Evolutionary conservation across 495 filamentous ascomycete genomes (phyloP).

Genomic region (Penicillium taxi): DNA sequence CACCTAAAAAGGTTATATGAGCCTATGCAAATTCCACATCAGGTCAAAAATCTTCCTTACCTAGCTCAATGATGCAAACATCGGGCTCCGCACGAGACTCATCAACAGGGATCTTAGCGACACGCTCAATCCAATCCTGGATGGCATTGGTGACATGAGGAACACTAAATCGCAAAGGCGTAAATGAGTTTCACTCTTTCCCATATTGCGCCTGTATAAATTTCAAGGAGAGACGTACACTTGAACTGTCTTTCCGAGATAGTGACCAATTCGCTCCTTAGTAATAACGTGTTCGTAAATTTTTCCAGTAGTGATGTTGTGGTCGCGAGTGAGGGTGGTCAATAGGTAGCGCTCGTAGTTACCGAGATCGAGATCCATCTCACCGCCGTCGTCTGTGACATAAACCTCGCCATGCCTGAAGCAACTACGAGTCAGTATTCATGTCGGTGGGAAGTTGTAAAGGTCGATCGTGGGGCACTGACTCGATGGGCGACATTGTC

Average conservation of each 20-base stretch:
- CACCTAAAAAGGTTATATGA: no score
- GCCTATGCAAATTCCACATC: no score
- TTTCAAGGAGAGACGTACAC: no score
- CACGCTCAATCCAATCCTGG: slow-evolving; percentile 85
- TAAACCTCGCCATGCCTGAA: slow-evolving; percentile 65
- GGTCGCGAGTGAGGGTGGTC: slow-evolving; percentile 16
- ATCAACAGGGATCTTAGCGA: slow-evolving; percentile 80
- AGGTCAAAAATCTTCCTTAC: no score
- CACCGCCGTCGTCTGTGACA: slow-evolving; percentile 67
- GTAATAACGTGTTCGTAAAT: slow-evolving; percentile 84
- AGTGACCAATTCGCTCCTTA: slow-evolving; percentile 70
- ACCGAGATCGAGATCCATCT: slow-evolving; percentile 87
- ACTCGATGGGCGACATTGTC: slow-evolving; percentile 72
- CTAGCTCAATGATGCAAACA: slow-evolving; percentile 77
- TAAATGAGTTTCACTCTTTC: no score
- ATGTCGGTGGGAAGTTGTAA: slow-evolving; percentile 3
- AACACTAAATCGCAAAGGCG: no score
- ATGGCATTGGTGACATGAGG: slow-evolving; percentile 87
- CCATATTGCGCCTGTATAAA: no score
- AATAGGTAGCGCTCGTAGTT: slow-evolving; percentile 67
- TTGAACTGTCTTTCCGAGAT: slow-evolving; percentile 88
- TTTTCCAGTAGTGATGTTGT: slow-evolving; percentile 63
- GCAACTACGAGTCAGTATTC: no score
- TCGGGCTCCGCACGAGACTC: slow-evolving; percentile 74
- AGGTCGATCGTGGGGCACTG: slow-evolving; percentile 19